Evolutionary conservation across 2,329 filamentous ascomycete species (phyloP).

Genomic region (Nemania bipapillata): DNA sequence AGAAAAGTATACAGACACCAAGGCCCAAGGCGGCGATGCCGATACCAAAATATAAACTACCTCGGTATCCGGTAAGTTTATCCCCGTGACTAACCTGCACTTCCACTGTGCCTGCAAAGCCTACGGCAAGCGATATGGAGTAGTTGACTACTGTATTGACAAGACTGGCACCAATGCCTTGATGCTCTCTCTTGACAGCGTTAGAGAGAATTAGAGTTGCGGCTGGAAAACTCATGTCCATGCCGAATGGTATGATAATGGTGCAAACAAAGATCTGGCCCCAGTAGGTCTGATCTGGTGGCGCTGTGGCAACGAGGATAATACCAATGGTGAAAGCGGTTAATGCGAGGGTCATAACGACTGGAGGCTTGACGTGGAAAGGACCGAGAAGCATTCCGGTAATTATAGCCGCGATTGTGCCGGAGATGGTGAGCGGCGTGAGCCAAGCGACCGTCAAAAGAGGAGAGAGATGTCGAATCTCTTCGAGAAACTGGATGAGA

Average conservation of each 20-base stretch:
- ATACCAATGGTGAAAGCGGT: conserved; percentile 45
- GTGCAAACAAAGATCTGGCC: conserved; percentile 61
- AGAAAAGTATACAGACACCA: conserved; percentile 41
- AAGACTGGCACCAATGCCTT: conserved; percentile 55
- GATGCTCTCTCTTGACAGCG: conserved; percentile 49
- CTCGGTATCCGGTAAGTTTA: conserved; percentile 43
- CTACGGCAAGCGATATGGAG: conserved; percentile 64
- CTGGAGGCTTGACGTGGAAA: conserved; percentile 39
- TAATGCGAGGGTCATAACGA: conserved; percentile 47
- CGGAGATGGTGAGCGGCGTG: conserved; percentile 50
- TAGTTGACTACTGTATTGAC: conserved; percentile 69
- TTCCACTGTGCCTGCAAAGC: conserved; percentile 62
- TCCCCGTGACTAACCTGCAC: conserved; percentile 45
- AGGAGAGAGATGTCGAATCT: conserved; percentile 50
- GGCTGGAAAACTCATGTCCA: conserved; percentile 68
- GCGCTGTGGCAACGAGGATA: conserved; percentile 50
- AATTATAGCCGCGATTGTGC: conserved; percentile 48
- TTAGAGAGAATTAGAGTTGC: conserved; percentile 63
- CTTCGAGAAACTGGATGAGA: conserved; percentile 55
- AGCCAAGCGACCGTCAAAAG: conserved; percentile 52
- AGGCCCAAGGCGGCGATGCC: conserved; percentile 42
- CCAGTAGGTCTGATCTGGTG: conserved; percentile 64
- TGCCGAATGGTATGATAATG: conserved; percentile 62
- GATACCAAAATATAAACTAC: conserved; percentile 46
- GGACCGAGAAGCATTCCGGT: conserved; percentile 45